Percentiles rank a stretch among this genome's conserved stretches.
phyloP scores from a whole-genome alignment of 306 rosid genomes.

The Geum urbanum region DNA sequence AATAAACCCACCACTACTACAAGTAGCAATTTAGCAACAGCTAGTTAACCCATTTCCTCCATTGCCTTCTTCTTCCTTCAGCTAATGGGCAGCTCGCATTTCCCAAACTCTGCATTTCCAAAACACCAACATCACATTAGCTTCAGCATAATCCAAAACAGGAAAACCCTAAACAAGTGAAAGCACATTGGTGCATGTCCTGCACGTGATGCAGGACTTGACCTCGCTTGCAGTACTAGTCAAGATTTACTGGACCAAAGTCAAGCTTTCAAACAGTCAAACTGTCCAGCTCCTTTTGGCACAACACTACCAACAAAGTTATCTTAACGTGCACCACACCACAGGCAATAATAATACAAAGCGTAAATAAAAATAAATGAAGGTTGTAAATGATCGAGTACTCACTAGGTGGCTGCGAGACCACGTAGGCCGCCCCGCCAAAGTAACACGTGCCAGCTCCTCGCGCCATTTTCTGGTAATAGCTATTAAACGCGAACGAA shows the following conservation, averaged over 20 bases:
- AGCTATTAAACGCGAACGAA: conserved; percentile 83
- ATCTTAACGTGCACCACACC: conserved; percentile 21
- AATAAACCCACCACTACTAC: not conserved
- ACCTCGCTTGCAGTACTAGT: conserved; percentile 19
- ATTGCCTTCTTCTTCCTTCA: conserved; percentile 34
- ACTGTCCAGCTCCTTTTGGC: conserved; percentile 25
- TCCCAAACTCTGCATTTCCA: conserved; percentile 64
- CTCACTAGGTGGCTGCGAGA: conserved; percentile 92
- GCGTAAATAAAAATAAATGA: not conserved
- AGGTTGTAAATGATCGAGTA: conserved; percentile 12
- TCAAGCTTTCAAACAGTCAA: not conserved
- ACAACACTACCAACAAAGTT: too few species aligned
- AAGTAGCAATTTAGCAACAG: conserved; percentile 3
- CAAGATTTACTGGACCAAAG: conserved; percentile 16
- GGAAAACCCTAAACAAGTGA: not conserved
- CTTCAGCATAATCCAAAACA: not conserved
- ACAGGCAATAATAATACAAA: too few species aligned
- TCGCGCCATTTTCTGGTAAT: conserved; percentile 74
- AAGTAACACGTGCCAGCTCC: conserved; percentile 78
- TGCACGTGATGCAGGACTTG: conserved; percentile 35
- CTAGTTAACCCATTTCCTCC: not conserved
- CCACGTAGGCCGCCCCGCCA: conserved; percentile 88
- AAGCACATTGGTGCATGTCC: conserved; percentile 9
- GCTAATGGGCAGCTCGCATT: conserved; percentile 60
- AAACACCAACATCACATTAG: not conserved